A percentile compares a stretch with the other conserved stretches of the same genome.
phyloP scores from a whole-genome alignment of 2,329 filamentous ascomycete species.

The Gnomoniopsis sp. region DNA sequence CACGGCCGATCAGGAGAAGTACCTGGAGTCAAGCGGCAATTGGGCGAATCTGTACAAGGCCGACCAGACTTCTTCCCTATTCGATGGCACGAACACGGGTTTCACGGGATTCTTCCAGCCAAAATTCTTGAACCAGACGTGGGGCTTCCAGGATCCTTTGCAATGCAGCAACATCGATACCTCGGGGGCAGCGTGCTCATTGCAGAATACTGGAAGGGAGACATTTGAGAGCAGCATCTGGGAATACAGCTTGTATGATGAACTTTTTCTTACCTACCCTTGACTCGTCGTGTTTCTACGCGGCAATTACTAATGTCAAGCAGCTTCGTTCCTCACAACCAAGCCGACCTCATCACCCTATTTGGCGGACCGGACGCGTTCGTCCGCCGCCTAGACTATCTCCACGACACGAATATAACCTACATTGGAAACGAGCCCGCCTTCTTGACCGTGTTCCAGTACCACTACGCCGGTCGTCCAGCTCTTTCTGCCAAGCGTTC shows the following conservation, averaged over 20 bases:
- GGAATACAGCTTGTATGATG: constrained; percentile 65
- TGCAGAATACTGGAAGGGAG: constrained; percentile 59
- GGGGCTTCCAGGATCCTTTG: constrained; percentile 66
- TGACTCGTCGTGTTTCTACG: background rate
- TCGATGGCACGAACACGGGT: constrained; percentile 51
- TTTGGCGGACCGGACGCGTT: constrained; percentile 60
- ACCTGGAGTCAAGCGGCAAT: constrained; percentile 55
- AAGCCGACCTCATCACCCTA: constrained; percentile 49
- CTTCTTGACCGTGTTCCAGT: constrained; percentile 64
- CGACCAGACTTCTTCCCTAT: constrained; percentile 52
- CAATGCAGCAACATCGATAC: constrained; percentile 55
- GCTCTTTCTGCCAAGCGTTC: constrained; percentile 50
- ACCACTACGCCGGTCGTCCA: constrained; percentile 66
- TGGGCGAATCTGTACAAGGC: constrained; percentile 66
- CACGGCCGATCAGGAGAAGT: constrained; percentile 54
- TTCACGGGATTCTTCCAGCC: constrained; percentile 71
- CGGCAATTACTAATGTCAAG: background rate
- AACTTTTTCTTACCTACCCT: too few species aligned
- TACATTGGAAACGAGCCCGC: constrained; percentile 57
- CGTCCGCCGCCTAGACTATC: constrained; percentile 56
- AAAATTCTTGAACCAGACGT: constrained; percentile 63
- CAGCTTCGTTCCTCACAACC: constrained; percentile 52
- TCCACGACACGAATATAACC: constrained; percentile 61
- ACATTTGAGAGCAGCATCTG: constrained; percentile 71
- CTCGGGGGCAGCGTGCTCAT: constrained; percentile 51